Percentiles rank a stretch among this genome's conserved stretches.
Evolutionary conservation across 768 basidiomycete species (phyloP).

Genomic region (Trametes villosa): DNA sequence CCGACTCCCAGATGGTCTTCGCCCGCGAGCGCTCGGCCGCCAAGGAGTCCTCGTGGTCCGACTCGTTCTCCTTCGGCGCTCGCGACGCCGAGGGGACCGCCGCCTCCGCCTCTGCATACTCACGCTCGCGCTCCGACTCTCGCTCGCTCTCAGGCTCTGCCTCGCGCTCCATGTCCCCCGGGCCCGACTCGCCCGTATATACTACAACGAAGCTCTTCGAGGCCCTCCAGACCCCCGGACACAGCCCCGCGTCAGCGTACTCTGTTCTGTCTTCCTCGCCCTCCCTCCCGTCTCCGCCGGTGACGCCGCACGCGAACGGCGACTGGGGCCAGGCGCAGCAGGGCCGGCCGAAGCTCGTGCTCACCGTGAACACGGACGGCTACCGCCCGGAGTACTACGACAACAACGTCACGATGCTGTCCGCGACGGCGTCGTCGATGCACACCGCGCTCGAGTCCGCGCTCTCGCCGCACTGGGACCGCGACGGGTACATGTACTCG

Average conservation of each 20-base stretch:
- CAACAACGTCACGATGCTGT: constrained; percentile 48
- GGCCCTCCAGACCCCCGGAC: constrained; percentile 27
- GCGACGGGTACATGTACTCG: constrained; percentile 36
- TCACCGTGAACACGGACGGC: constrained; percentile 62
- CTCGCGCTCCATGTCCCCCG: constrained; percentile 27
- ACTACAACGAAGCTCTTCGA: constrained; percentile 34
- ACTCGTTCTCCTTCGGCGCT: constrained; percentile 24
- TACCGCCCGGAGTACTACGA: constrained; percentile 52
- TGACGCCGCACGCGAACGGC: constrained; percentile 52
- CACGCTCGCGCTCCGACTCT: constrained; percentile 12
- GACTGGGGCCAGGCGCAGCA: constrained; percentile 18
- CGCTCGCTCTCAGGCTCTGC: background rate
- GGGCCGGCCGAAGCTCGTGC: constrained; percentile 30
- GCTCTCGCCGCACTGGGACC: constrained; percentile 47
- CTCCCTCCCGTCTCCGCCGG: constrained; percentile 52
- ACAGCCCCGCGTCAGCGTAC: constrained; percentile 46
- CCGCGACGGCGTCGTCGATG: constrained; percentile 63
- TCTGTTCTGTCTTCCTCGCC: constrained; percentile 50
- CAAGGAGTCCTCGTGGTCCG: constrained; percentile 24
- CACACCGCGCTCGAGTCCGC: constrained; percentile 75
- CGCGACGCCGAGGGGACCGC: constrained; percentile 10
- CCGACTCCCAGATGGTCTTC: constrained; percentile 39
- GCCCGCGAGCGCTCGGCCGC: constrained; percentile 25
- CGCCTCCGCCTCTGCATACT: constrained; percentile 13
- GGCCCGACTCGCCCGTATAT: constrained; percentile 29